Base-by-base conservation (phyloP, 495 filamentous ascomycete species). In the Physcia stellaris region DNA sequence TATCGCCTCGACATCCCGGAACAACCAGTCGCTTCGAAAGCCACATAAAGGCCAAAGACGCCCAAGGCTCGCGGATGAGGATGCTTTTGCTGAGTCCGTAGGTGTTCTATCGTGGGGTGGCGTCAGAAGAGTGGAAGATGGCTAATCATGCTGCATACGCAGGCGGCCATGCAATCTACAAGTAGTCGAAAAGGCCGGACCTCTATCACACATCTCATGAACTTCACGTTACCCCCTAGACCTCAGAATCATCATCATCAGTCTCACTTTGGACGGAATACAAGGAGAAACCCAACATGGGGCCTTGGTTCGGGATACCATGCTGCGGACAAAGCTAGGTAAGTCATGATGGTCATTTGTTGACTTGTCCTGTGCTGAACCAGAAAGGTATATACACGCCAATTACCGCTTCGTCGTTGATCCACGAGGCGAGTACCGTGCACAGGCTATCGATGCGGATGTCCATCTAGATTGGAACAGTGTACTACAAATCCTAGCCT, bases 371-470 rank as follows among this genome's bases (percentile, higher is more conserved):
- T 23, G 30, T 48, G 29, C 16, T 32, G 15, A 39, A 24, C n/a
- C 5, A 21, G 18, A 19, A 36, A 79, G 83, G 51, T 98, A 93
- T 50, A 83, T 98, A 18, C 86, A 96, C 60, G 85, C 90, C 19
- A 98, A 98, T 56, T 98, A 98, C 54, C 77, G 90, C 16, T 98
- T 98, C 54, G 80, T 98, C 40, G 90, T 98, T 24, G 75, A 82
- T 40, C 90, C 90, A 0, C 67, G 68, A 15, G 80, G 77, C 13
- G 75, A 78, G 46, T 98, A 94, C 53, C 66, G 71, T 37, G 66
- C 73, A 1, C 88, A 95, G 52, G 77, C 83, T 15, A 68, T 71
- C 35, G 86, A 96, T 60, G 79, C 90, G 20, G 88, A 98, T 59
- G 73, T 87, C 28, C 81, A 90, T 52, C 60, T 98, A 34, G 83